A percentile compares a stretch with the other conserved stretches of the same genome.
Evolutionary conservation across 108 stramenopile genomes (phyloP).

Genomic region (Skeletonema tropicum): DNA sequence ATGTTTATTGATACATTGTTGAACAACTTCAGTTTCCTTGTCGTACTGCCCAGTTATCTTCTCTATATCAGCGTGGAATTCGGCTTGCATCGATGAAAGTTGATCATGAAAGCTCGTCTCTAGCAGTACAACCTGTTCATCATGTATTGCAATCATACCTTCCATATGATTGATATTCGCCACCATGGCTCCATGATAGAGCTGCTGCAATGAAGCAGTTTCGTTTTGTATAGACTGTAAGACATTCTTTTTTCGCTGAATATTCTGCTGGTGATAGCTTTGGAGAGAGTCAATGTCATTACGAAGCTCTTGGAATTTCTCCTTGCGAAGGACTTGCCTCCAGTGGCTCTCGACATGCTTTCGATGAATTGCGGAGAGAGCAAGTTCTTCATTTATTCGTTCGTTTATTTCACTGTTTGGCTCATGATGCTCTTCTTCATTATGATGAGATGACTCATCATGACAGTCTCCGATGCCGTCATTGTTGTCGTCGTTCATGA

Average conservation of each 20-base stretch:
- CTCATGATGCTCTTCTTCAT: no score
- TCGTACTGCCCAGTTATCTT: constrained; percentile 27
- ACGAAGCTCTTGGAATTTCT: constrained; percentile 48
- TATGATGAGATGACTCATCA: no score
- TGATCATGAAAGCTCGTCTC: constrained; percentile 34
- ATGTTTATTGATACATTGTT: constrained; percentile 22
- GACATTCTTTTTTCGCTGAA: constrained; percentile 28
- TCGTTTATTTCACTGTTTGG: constrained; percentile 9
- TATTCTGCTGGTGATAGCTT: constrained; percentile 40
- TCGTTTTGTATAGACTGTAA: constrained; percentile 32
- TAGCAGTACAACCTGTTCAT: constrained; percentile 34
- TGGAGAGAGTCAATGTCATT: constrained; percentile 32
- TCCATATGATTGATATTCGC: constrained; percentile 39
- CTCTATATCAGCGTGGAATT: constrained; percentile 20
- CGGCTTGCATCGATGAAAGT: constrained; percentile 25
- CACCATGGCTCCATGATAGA: constrained; percentile 32
- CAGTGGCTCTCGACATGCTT: constrained; percentile 39
- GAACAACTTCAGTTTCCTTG: constrained; percentile 19
- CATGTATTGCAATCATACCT: constrained; percentile 34
- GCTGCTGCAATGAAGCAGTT: constrained; percentile 32
- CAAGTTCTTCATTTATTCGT: constrained; percentile 39
- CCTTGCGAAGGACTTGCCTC: constrained; percentile 43
- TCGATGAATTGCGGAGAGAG: constrained; percentile 34
- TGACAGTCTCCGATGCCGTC: no score
- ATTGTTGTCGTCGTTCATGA: no score